Base-by-base conservation (phyloP, 2,329 filamentous ascomycete genomes). In the Juglanconis oblonga region DNA sequence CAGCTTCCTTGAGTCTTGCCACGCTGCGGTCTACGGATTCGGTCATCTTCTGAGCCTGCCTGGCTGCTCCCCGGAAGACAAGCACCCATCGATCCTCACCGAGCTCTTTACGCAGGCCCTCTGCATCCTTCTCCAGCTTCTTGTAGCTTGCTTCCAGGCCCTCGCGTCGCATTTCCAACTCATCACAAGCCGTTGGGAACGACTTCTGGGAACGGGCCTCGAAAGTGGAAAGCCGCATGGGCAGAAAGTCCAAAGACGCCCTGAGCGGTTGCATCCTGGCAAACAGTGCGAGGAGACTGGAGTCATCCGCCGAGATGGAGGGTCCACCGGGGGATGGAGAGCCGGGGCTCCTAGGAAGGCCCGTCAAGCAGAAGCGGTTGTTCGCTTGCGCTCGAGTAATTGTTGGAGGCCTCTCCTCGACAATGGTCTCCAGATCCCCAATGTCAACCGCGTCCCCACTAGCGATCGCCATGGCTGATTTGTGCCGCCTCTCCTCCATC, bases 1-100 rank as follows among this genome's bases (percentile, higher is more conserved):
- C 79, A 4, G 87, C 87, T 70, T 97, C 92, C 64, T 85, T 87
- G 40, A 99, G 81, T 74, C 96, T 96, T 51, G 80, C 76, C 61
- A 96, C 86, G 71, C 92, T 97, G 64, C 94, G 85, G 70, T 96
- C 91, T 29, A 98, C 91, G 3, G 93, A 97, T 67, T 97, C 92
- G 71, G 92, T 94, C 92, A 99, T 97, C 77, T 97, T 97, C 67
- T 95, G 87, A 4, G 95, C 94, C 74, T 97, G 92, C 59, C 89
- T 84, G 13, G 92, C 93, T 14, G 95, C 95, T 65, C 95, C 94
- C 59, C 94, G 87, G 77, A 99, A 99, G 40, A 98, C 93, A 56
- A 96, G 83, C 48, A 99, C 88, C 95, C 95, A 99, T 59, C 92
- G 88, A 70, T 99, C 95, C 72, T 99, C 95, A 33, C 92, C 92